These are phyloP conservation scores for Eucalyptus tenuipes DNA, from an alignment of 345 rosid species.

Conservation along the genomic window DNA sequence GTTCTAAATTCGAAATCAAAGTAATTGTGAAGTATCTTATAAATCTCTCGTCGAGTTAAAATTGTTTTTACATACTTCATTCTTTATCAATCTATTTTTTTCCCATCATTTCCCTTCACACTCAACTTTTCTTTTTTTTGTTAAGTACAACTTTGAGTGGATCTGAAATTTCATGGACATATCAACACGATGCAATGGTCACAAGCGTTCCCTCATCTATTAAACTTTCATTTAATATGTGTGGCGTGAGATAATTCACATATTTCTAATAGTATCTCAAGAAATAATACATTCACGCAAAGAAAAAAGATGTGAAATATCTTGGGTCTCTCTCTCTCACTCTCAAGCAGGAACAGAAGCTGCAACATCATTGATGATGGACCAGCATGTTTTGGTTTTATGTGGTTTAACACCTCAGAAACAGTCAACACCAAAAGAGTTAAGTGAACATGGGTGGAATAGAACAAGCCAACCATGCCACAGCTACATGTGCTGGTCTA, in stretches of 20 bases:
- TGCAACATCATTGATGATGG: not conserved
- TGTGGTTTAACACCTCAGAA: not conserved
- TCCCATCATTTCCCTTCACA: not conserved
- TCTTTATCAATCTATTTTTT: not conserved
- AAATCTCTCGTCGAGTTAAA: rapidly evolving
- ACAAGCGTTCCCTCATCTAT: not conserved
- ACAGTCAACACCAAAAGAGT: not conserved
- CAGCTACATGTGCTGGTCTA: not conserved
- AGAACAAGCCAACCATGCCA: not conserved
- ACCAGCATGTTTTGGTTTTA: not conserved
- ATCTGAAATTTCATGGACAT: not conserved
- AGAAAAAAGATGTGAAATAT: not conserved
- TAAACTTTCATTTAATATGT: not conserved
- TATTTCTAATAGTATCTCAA: not conserved
- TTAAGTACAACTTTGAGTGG: not conserved
- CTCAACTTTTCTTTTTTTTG: not conserved
- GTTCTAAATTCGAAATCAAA: not conserved
- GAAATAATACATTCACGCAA: not conserved
- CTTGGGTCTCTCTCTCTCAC: not conserved
- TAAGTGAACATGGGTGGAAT: not conserved
- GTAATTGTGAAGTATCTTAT: not conserved
- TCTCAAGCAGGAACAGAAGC: not conserved
- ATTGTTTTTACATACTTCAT: not conserved
- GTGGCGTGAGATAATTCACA: not conserved
- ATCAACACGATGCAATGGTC: not conserved